Conservation (phyloP, 1,284 basidiomycete genomes). For the Rhodotorula sp. region DNA sequence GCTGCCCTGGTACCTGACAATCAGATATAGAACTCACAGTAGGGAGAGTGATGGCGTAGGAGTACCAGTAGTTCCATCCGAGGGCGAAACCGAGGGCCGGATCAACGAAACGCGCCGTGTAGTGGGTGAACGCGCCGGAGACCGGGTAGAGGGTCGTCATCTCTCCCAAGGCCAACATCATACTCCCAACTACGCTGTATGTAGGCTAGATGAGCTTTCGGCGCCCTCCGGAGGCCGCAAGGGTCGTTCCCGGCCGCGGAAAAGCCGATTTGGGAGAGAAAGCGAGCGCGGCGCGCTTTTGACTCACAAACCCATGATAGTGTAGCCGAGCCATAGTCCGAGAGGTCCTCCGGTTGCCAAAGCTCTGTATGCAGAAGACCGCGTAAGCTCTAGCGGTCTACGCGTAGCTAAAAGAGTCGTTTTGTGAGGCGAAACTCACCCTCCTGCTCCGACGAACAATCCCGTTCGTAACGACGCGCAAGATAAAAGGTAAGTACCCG, state of each 20-base stretch:
- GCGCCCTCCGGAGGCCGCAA: too few species aligned
- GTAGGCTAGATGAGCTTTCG: background rate
- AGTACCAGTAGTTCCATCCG: conserved; percentile 30
- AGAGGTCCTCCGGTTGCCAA: conserved; percentile 47
- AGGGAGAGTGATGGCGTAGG: conserved; percentile 28
- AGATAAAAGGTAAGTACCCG: background rate
- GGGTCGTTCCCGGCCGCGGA: too few species aligned
- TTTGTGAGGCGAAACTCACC: background rate
- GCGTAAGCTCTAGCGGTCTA: too few species aligned
- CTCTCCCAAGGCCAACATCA: conserved; percentile 42
- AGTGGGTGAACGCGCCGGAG: conserved; percentile 54
- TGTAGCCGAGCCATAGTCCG: conserved; percentile 43
- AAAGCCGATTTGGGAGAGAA: background rate
- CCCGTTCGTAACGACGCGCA: conserved; percentile 4
- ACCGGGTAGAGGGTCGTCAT: conserved; percentile 48
- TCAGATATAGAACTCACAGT: background rate
- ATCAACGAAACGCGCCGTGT: conserved; percentile 60
- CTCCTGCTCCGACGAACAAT: conserved; percentile 41
- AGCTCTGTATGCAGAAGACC: conserved; percentile 17
- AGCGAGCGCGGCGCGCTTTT: background rate
- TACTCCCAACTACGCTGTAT: conserved; percentile 39
- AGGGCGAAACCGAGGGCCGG: conserved; percentile 50
- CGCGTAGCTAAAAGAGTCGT: too few species aligned
- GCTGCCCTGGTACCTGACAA: background rate
- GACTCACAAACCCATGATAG: conserved; percentile 9